A percentile compares a stretch with the other conserved stretches of the same genome.
These are phyloP conservation scores for Camillea tinctor DNA, from an alignment of 2,329 filamentous ascomycete genomes.

Conservation along the genomic window DNA sequence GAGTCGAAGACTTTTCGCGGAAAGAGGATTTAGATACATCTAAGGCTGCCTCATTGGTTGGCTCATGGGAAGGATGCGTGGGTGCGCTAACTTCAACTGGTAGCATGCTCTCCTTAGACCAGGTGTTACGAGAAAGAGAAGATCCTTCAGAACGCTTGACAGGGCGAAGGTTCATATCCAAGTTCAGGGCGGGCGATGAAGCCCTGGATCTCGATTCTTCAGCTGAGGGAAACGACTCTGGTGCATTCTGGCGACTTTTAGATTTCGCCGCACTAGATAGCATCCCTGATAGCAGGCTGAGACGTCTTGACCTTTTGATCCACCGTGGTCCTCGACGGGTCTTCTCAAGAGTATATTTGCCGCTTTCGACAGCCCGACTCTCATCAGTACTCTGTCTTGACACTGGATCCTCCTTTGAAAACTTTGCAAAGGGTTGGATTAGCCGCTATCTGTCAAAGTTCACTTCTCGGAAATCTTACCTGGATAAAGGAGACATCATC, in stretches of 20 bases:
- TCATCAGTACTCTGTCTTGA: constrained; percentile 9
- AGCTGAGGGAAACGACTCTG: constrained; percentile 9
- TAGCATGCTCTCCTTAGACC: not conserved
- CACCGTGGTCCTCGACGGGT: constrained; percentile 3
- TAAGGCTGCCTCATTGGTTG: not conserved
- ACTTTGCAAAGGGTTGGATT: constrained; percentile 12
- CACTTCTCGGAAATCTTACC: constrained; percentile 3
- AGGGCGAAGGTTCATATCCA: not conserved
- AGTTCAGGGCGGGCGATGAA: constrained; percentile 7
- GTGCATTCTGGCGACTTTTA: not conserved
- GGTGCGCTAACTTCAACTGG: not conserved
- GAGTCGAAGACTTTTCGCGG: not conserved
- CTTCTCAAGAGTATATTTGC: constrained; percentile 8
- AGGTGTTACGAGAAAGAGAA: not conserved
- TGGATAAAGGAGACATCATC: not conserved
- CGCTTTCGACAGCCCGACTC: not conserved
- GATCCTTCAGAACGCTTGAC: not conserved
- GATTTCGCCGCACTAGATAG: constrained; percentile 5
- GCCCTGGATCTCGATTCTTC: constrained; percentile 16
- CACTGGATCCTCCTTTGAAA: not conserved
- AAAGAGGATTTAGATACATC: not conserved
- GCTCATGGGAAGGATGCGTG: not conserved
- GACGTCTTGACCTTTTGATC: constrained; percentile 7
- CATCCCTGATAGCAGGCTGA: constrained; percentile 12
- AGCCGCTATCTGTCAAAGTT: not conserved